Percentiles rank a stretch among this genome's conserved stretches.
Conservation (phyloP, 2,329 filamentous ascomycete genomes). For the Colletotrichum horii region DNA sequence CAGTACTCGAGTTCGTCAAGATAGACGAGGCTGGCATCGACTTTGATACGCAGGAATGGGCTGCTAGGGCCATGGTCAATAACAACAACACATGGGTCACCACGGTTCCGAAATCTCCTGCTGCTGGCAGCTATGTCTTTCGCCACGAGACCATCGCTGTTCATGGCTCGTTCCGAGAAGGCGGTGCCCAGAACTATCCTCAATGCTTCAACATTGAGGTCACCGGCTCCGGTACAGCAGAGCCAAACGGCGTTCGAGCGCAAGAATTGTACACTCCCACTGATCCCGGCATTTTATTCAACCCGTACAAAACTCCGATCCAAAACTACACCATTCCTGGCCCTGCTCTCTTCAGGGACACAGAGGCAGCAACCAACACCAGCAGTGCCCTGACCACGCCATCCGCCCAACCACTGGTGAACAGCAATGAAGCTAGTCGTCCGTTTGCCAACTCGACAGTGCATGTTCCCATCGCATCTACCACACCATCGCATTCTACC, state of each 20-base stretch:
- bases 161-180: background rate
- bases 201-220: background rate
- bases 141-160: background rate
- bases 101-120: background rate
- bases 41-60: background rate
- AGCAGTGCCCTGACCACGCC: background rate
- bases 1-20: background rate
- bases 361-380: background rate
- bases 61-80: background rate
- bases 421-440: fast-evolving
- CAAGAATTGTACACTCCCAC: background rate
- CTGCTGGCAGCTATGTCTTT: background rate
- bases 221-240: background rate
- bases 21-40: background rate
- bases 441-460: background rate
- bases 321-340: background rate
- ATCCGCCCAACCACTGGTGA: fast-evolving
- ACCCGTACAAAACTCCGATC: background rate
- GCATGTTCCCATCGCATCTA: background rate
- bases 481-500: fast-evolving
- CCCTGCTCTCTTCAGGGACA: background rate
- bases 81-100: background rate
- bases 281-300: background rate
- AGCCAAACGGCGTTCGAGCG: fast-evolving
- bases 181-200: background rate